phyloP scores from a whole-genome alignment of 371 early-diverging fungal species.

The Lichtheimia hyalospora region DNA sequence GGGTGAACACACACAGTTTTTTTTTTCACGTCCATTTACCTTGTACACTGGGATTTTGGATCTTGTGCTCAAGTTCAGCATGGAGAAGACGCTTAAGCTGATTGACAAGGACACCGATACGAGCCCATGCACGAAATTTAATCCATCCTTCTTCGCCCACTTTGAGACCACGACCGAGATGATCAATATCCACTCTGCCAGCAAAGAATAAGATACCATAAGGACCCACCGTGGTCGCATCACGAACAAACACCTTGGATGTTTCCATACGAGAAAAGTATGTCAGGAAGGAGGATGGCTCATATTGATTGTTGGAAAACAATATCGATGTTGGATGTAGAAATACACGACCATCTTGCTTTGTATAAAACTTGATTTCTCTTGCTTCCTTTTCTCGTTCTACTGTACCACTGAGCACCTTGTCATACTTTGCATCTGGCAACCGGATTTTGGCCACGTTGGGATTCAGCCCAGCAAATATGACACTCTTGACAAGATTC shows the following conservation, averaged over 20 bases:
- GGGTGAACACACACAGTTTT: not conserved
- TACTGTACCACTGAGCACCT: conserved; percentile 71
- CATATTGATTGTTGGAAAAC: conserved; percentile 60
- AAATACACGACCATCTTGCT: conserved; percentile 72
- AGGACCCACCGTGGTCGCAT: conserved; percentile 66
- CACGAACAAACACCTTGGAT: conserved; percentile 75
- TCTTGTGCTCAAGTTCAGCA: conserved; percentile 65
- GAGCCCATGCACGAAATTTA: conserved; percentile 76
- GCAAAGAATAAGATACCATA: conserved; percentile 77
- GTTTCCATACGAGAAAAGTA: conserved; percentile 73
- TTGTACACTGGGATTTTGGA: conserved; percentile 66
- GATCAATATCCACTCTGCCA: conserved; percentile 70
- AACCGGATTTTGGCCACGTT: conserved; percentile 68
- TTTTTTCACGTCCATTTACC: conserved; percentile 36
- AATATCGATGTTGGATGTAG: conserved; percentile 78
- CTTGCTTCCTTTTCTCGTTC: conserved; percentile 71
- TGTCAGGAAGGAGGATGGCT: conserved; percentile 62
- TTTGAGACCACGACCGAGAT: conserved; percentile 60
- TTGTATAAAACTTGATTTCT: conserved; percentile 71
- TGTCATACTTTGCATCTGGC: conserved; percentile 76
- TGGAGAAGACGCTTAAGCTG: conserved; percentile 71
- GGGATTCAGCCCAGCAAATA: conserved; percentile 68
- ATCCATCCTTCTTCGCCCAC: conserved; percentile 61
- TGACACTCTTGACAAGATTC: conserved; percentile 59
- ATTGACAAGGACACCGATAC: conserved; percentile 79